Base-by-base conservation (phyloP, 345 rosid species). In the Draba incana region DNA sequence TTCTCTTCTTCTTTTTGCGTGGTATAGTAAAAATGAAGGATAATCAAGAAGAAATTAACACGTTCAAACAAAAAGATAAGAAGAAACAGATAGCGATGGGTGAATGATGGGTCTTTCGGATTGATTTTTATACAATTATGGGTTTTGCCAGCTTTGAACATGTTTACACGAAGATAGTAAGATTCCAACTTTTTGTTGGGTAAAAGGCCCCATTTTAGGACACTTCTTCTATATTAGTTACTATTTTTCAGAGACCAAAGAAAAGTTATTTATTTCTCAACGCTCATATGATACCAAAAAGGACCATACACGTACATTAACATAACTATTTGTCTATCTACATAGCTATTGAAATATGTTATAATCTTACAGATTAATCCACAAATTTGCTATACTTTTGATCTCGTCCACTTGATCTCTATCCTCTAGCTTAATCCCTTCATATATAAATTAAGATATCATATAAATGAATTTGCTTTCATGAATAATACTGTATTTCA, bases 91-190 rank as follows among this genome's bases (percentile, higher is more conserved):
- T 38, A 39, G n/a, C 52, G 15, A 57, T 68, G 71, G 39, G 43
- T 61, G 45, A 23, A 41, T 14, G 41, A 28, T 61, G 54, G 35
- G 52, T 41, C 2, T 35, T 39, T 57, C 3, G 6, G 6, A 10
- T 37, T 23, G 20, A 13, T 47, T 11, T 35, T 50, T 2, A n/a
- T 59, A 47, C 9, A 16, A 14, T 50, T 50, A n/a, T 50, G 53
- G 13, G 9, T 38, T 14, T 35, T 38, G 68, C 52, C 55, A 71
- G 62, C 56, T 53, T 71, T 62, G 25, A 35, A 44, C 25, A 44
- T 71, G 75, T 47, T 45, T 71, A 62, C 62, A 62, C 41, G 51
- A 68, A 57, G 25, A 57, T 56, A 13, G 56, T 23, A 53, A 43
- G 59, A 57, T 46, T 57, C 57, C 57, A 55, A 20, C 62, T 55